phyloP scores from a whole-genome alignment of 1,284 basidiomycete species.

The Fomitopsis pinicola region DNA sequence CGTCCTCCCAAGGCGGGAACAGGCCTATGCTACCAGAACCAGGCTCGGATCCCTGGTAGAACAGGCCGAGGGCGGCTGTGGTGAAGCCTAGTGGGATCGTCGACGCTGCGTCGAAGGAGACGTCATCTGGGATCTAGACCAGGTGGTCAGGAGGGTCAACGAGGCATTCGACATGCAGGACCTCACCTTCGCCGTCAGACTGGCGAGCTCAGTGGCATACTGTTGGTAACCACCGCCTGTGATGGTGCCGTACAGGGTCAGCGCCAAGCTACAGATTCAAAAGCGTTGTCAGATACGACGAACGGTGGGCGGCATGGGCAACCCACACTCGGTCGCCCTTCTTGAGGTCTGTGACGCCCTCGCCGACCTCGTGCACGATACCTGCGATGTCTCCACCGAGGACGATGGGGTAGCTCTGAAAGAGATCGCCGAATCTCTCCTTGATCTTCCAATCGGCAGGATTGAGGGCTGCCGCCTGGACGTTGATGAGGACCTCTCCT shows the following conservation, averaged over 20 bases:
- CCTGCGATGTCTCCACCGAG: conserved; percentile 15
- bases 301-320: neutral
- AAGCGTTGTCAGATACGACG: too few relatives aligned
- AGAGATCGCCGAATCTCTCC: conserved; percentile 14
- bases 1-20: conserved; percentile 18
- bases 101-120: conserved; percentile 6
- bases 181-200: neutral
- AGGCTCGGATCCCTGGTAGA: neutral
- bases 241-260: conserved; percentile 6
- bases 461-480: conserved; percentile 39
- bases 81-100: conserved; percentile 9
- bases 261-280: neutral
- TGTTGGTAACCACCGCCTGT: conserved; percentile 2
- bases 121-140: conserved; percentile 2
- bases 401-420: conserved; percentile 21
- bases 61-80: conserved; percentile 5
- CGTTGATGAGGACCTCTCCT: conserved; percentile 41
- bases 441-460: conserved; percentile 46
- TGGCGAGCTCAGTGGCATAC: neutral
- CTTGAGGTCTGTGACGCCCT: conserved; percentile 8
- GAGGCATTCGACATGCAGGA: neutral
- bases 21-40: conserved; percentile 10
- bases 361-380: conserved; percentile 15
- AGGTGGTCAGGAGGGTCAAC: neutral
- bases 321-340: conserved; percentile 15